A percentile compares a stretch with the other conserved stretches of the same genome.
phyloP scores from a whole-genome alignment of 192 early-diverging fungal genomes.

The Gigaspora rosea region DNA sequence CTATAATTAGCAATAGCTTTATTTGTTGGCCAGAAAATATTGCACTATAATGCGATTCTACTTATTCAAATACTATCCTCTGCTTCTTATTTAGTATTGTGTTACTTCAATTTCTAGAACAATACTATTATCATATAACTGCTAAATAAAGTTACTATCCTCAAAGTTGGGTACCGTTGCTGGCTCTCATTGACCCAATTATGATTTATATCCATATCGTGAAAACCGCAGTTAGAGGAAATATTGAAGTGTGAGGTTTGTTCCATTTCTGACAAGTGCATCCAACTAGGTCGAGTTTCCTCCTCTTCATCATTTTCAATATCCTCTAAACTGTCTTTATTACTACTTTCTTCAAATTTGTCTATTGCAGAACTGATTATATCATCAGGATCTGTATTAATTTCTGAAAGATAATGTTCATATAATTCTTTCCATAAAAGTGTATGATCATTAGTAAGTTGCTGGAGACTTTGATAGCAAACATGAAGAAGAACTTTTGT shows the following conservation, averaged over 20 bases:
- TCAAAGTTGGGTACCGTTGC: background rate
- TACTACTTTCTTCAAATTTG: background rate
- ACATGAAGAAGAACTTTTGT: slow-evolving; percentile 1
- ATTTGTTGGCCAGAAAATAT: background rate
- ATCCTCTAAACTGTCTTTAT: background rate
- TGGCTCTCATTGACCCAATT: background rate
- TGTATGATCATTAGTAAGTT: background rate
- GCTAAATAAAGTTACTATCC: background rate
- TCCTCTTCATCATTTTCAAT: background rate
- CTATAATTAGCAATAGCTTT: background rate
- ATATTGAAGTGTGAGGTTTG: background rate
- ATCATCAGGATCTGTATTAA: background rate
- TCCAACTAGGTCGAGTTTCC: background rate
- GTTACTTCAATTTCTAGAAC: background rate
- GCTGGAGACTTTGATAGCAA: background rate
- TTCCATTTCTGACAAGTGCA: background rate
- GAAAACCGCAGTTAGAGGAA: background rate
- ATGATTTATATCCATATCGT: background rate
- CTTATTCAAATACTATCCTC: background rate
- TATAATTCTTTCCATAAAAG: background rate
- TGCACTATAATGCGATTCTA: background rate
- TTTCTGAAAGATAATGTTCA: slow-evolving; percentile 4
- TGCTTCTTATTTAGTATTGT: background rate
- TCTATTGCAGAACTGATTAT: background rate
- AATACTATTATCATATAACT: background rate